phyloP scores from a whole-genome alignment of 768 basidiomycete genomes.

The Pleurotus ostreatus region DNA sequence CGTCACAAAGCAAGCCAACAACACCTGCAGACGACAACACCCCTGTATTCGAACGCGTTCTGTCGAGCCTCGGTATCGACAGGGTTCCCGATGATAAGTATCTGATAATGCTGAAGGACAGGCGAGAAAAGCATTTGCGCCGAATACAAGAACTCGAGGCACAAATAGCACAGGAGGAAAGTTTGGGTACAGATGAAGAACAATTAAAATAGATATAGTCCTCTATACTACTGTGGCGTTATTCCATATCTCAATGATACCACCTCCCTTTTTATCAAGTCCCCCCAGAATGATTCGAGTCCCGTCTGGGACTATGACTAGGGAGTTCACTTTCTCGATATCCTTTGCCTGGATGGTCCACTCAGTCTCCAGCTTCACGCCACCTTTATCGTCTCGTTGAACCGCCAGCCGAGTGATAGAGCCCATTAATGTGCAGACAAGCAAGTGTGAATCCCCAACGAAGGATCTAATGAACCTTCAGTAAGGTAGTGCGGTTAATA shows the following conservation, averaged over 20 bases:
- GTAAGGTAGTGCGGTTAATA: no score
- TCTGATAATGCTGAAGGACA: conserved; percentile 49
- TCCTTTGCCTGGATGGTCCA: conserved; percentile 43
- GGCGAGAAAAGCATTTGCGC: conserved; percentile 49
- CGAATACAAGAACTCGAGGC: conserved; percentile 58
- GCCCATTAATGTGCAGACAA: conserved; percentile 62
- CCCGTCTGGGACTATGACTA: conserved; percentile 37
- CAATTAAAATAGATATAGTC: no score
- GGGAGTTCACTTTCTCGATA: conserved; percentile 62
- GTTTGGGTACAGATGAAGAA: conserved; percentile 9
- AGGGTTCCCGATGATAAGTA: conserved; percentile 74
- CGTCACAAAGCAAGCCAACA: conserved; percentile 13
- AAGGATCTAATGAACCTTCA: conserved; percentile 41
- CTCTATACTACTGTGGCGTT: conserved; percentile 15
- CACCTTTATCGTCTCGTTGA: conserved; percentile 31
- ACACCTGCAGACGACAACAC: conserved; percentile 13
- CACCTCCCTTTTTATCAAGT: conserved; percentile 50
- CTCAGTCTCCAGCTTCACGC: conserved; percentile 34
- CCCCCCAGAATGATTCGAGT: conserved; percentile 59
- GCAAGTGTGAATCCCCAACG: conserved; percentile 36
- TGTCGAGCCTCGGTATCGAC: conserved; percentile 45
- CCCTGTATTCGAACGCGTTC: conserved; percentile 30
- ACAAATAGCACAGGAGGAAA: conserved; percentile 28
- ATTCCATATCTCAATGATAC: conserved; percentile 63
- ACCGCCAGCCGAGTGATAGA: conserved; percentile 47